Base-by-base conservation (phyloP, 352 stramenopile genomes). In the Globisporangium barbulae region DNA sequence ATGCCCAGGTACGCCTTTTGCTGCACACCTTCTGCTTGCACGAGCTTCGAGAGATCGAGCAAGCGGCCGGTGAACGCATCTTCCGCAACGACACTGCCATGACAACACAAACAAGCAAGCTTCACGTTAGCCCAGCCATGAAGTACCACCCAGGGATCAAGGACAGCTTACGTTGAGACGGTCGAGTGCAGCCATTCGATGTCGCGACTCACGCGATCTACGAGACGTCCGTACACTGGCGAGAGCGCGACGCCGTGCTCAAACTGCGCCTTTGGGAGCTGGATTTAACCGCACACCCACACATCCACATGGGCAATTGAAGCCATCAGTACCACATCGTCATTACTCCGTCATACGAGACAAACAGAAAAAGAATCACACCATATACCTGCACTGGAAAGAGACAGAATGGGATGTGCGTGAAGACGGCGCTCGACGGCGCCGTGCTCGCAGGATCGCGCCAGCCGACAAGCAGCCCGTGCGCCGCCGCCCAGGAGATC, bases 1-100 rank as follows among this genome's bases (percentile, higher is more conserved):
- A 98, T 94, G 21, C 90, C 94, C 54, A 98, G 59, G 47, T 85
- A 96, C 21, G 73, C 72, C 69, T 91, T 96, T 57, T 96, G 87
- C 61, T 90, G 80, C 52, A 85, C 76, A 39, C 83, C 81, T 56
- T 93, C 78, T 2, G 68, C 67, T 28, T 93, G 75, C 10, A 94
- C 79, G 50, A 73, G 65, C 61, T 82, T 86, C 13, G 86, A 96
- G 5, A 98, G 75, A 53, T 89, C 69, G 28, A 97, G 70, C 48
- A 98, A 65, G 6, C 81, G 72, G 8, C 68, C 72, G 1, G 90
- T 97, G 74, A 97, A 98, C 44, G 81, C 73, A 66, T 98, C 92
- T 56, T 94, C 84, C 8, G 75, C 73, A n/a, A 93, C 79, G 31
- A 94, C 86, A 50, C 78, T 84, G 41, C 3, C 44, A 15, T 55